phyloP scores from a whole-genome alignment of 495 filamentous ascomycete genomes.

The Aspergillus carlsbadensis region DNA sequence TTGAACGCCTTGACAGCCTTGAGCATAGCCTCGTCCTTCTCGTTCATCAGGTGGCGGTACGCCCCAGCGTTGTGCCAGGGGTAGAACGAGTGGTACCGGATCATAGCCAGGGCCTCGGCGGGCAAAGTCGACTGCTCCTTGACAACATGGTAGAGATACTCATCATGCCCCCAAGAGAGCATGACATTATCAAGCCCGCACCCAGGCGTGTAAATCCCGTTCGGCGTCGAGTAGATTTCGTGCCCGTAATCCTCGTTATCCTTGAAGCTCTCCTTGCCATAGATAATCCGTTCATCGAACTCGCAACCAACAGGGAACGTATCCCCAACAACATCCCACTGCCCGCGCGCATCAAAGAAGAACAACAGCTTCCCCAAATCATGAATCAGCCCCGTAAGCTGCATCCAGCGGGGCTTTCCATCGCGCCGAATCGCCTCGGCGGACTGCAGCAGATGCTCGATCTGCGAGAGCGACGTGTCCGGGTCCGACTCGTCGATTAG shows the following conservation, averaged over 20 bases:
- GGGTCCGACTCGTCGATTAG: slow-evolving; percentile 87
- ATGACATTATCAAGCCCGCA: slow-evolving; percentile 83
- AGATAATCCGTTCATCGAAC: slow-evolving; percentile 76
- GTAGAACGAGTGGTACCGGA: slow-evolving; percentile 88
- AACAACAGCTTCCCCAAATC: slow-evolving; percentile 86
- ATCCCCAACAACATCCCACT: slow-evolving; percentile 93
- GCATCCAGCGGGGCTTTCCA: slow-evolving; percentile 92
- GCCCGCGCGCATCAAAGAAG: slow-evolving; percentile 77
- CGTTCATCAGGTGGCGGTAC: slow-evolving; percentile 77
- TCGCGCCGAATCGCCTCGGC: slow-evolving; percentile 86
- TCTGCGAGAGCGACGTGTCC: slow-evolving; percentile 81
- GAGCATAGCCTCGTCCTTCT: slow-evolving; percentile 74
- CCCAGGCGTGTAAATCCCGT: slow-evolving; percentile 74
- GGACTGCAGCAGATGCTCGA: slow-evolving; percentile 82
- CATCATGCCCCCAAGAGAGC: slow-evolving; percentile 90
- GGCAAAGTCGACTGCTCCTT: slow-evolving; percentile 77
- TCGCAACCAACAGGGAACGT: slow-evolving; percentile 88
- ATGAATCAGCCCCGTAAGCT: slow-evolving; percentile 84
- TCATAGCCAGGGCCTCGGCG: slow-evolving; percentile 81
- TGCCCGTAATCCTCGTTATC: slow-evolving; percentile 68
- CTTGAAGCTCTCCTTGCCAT: slow-evolving; percentile 66
- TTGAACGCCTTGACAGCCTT: slow-evolving; percentile 83
- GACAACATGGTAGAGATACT: slow-evolving; percentile 83
- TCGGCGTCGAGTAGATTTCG: slow-evolving; percentile 64
- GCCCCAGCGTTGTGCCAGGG: slow-evolving; percentile 81